Evolutionary conservation across 805 yeast species (phyloP), one percentile per base, ranked within the genome.

Genomic region (Candida corydali): DNA sequence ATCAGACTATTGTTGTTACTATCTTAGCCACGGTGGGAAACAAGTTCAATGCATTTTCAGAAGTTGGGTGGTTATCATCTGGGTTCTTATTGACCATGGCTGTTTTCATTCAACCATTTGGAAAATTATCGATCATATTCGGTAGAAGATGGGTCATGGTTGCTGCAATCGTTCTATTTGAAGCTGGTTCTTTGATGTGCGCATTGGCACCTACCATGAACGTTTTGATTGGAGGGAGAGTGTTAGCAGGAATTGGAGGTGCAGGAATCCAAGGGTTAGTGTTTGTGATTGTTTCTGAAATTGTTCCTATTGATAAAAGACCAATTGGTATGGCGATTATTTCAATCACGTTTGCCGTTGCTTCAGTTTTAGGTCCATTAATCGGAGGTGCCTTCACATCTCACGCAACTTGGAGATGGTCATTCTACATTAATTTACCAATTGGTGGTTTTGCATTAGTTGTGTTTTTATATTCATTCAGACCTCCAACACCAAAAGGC

Each of bases 201-300:
- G 70, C 69, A 0, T 51, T 65, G 37, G 45, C 69, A 4, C 46
- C 45, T 15, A 42, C 38, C 37, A 65, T 65, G 70, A 53, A 62
- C 41, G 50, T 54, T n/a, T 50, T 65, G 18, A 65, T 65, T 41
- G 70, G 71, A 4, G 70, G 70, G 5, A 57, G 82, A 44, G 82
- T 78, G 0, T 45, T 76, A 14, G 75, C 80, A 0, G 83, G 83
- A 28, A 60, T 76, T 19, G 83, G 82, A 1, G 72, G 75, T 12
- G 80, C 80, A 5, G 82, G 82, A 2, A 61, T 73, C 29, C 64
- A 67, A 23, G 70, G 80, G 0, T 45, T 76, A 24, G 61, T 76
- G 3, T 69, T 70, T 47, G 76, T 77, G 19, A 60, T 77, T 20
- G 69, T 75, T 30, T 71, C 78, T 18, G 83, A 78, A 51, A 65